Evolutionary conservation across 352 stramenopile species (phyloP).

Genomic region (Pythium sp.): DNA sequence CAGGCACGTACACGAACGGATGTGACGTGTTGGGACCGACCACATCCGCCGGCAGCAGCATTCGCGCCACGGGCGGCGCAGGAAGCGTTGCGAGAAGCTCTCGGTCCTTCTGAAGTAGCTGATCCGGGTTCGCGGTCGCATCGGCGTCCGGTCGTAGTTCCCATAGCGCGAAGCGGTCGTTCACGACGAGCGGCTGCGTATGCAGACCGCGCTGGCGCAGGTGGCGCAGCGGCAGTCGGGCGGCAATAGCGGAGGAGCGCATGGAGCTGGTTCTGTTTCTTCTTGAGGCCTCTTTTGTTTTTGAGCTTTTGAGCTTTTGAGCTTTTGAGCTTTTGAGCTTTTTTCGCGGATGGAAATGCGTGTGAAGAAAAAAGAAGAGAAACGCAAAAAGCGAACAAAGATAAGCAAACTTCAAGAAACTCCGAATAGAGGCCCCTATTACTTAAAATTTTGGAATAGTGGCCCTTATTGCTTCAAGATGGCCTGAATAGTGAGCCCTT

Average conservation of each 20-base stretch:
- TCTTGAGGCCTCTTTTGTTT: not conserved
- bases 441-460: too few species aligned
- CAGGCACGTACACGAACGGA: slow-evolving; percentile 5
- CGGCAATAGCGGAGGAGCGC: not conserved
- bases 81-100: slow-evolving; percentile 20
- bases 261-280: not conserved
- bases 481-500: too few species aligned
- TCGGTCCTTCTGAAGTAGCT: slow-evolving; percentile 24
- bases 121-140: not conserved
- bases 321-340: not conserved
- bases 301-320: not conserved
- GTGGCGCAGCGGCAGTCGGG: not conserved
- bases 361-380: not conserved
- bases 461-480: too few species aligned
- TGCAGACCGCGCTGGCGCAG: not conserved
- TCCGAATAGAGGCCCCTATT: too few species aligned
- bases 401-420: too few species aligned
- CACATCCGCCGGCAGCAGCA: slow-evolving; percentile 25
- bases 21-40: not conserved
- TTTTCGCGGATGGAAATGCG: not conserved
- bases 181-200: slow-evolving; percentile 12
- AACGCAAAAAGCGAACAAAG: not conserved
- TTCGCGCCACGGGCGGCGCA: slow-evolving; percentile 20
- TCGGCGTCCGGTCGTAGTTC: slow-evolving; percentile 20
- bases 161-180: slow-evolving; percentile 38